Evolutionary conservation across 352 stramenopile species (phyloP), one percentile per base, ranked within the genome.

Genomic region (Pythium oligandrum): DNA sequence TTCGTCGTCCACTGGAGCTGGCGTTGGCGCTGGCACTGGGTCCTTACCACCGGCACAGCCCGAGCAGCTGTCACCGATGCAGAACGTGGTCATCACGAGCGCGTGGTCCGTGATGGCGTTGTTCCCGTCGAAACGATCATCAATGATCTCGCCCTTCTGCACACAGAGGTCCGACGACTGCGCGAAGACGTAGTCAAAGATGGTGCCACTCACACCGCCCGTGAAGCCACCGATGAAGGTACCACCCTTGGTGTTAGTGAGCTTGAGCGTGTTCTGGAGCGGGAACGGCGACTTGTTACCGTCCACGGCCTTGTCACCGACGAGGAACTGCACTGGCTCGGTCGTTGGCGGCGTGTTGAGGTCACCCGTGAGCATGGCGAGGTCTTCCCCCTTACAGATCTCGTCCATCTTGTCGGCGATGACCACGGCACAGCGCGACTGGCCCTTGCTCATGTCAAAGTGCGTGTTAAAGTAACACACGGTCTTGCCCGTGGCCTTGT

Each of bases 391-490:
- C 31, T 67, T 43, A 40, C 59, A 67, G 26, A 55, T 10, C 17
- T 46, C 35, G 3, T 36, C 55, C 55, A 67, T 63, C 11, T 59
- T 53, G n/a, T 34, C 31, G 4, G 44, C 40, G 30, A 67, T 36
- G 31, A 67, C 11, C 6, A 40, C 40, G 10, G 59, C 53, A 11
- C 33, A 53, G 34, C 64, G 33, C 6, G 40, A 26, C 4, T 61
- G 46, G 3, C 48, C 59, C 9, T 55, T 52, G 10, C 30, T 38
- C 49, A 51, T 64, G 38, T 67, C 59, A 44, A 53, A 67, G 43
- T 63, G 59, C 48, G 59, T 64, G 53, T 67, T 67, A 33, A 67
- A 52, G 49, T 48, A 47, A 48, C 59, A 67, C 26, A 64, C 59
- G 9, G 39, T 64, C n/a, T 53, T 42, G 30, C 51, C 55, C 7